Evolutionary conservation across 768 basidiomycete species (phyloP), one percentile per base, ranked within the genome.

Genomic region (Hygrocybe punicea): DNA sequence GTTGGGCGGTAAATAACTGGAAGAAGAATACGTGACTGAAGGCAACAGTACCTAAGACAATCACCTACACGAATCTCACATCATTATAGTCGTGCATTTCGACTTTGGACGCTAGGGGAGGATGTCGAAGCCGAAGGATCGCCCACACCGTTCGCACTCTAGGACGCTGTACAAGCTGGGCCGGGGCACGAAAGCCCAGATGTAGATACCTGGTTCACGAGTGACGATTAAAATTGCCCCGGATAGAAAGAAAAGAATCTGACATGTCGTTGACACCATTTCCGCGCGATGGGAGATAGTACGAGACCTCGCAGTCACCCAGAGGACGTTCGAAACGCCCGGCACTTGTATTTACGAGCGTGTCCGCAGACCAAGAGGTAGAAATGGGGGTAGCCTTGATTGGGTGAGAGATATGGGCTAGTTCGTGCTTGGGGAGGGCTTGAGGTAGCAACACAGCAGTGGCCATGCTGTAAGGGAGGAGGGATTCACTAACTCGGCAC

Each of bases 181-280:
- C 57, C 0, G 80, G 77, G 3, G 85, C 81, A 35, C 64, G 68
- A 69, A 90, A 84, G 1, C 85, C 85, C 36, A 93, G 73, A 66
- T 91, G 89, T 40, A 93, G 73, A 67, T 92, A 92, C 91, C 90
- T 93, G 56, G 3, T 49, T 24, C 34, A 40, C 29, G 29, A 4
- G 51, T 54, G 47, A 51, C 24, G 34, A 35, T 49, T 33, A 33
- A 23, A 24, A 9, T 6, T 40, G 29, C 40, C 49, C 35, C 55
- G 52, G 23, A 48, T 39, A 39, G 19, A 45, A 61, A 24, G 35
- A 57, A 24, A 40, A 47, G 6, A 16, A 35, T 67, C 83, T 58
- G 63, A 91, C 91, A 94, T 93, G 67, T 94, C 91, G 63, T 94
- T 94, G 34, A 93, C 91, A 4, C 89, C 89, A 53, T 76, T 82